Evolutionary conservation across 164 flowering plant genomes (phyloP).

Genomic region (Dillenia suffruticosa): DNA sequence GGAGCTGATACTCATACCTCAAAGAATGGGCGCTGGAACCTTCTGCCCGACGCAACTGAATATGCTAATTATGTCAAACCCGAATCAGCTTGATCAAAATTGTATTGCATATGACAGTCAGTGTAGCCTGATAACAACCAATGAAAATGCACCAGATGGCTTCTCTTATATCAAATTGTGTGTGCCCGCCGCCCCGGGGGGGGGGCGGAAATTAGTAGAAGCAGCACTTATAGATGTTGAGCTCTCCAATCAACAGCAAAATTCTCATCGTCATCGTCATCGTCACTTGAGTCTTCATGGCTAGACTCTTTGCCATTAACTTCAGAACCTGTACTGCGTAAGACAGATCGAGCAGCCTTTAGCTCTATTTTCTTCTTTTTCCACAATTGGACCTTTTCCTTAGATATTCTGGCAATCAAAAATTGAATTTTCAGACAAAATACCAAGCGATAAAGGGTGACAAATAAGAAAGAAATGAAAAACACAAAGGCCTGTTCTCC

Average conservation of each 20-base stretch:
- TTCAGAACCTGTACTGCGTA: constrained; percentile 15
- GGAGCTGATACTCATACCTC: too few species aligned
- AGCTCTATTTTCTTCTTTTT: constrained; percentile 64
- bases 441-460: neutral
- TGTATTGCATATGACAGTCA: too few species aligned
- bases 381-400: constrained; percentile 67
- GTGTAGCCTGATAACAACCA: too few species aligned
- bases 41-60: too few species aligned
- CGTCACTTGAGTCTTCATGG: constrained; percentile 59
- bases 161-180: too few species aligned
- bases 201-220: too few species aligned
- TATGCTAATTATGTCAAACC: too few species aligned
- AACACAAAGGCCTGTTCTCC: too few species aligned
- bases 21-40: too few species aligned
- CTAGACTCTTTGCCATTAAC: constrained; percentile 27
- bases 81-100: too few species aligned
- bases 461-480: neutral
- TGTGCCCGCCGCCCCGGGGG: too few species aligned
- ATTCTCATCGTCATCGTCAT: constrained; percentile 40
- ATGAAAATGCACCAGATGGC: too few species aligned
- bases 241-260: constrained; percentile 93
- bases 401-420: constrained; percentile 38
- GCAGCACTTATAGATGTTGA: constrained; percentile 46
- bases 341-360: constrained; percentile 44
- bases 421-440: neutral